Evolutionary conservation across 768 basidiomycete species (phyloP).

Genomic region (Boletellus sp.): DNA sequence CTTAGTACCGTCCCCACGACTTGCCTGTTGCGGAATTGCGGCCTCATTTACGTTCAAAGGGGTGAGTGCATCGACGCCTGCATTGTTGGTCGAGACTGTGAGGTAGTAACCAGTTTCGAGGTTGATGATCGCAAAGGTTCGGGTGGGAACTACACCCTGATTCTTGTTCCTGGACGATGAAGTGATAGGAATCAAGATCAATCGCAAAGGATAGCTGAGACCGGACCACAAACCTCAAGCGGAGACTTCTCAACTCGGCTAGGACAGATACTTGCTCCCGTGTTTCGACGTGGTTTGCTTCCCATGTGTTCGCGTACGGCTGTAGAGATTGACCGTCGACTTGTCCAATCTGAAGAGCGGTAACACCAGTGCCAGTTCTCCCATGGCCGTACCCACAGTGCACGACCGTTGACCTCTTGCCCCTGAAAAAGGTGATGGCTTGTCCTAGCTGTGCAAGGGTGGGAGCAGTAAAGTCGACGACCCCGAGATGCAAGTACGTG

Average conservation of each 20-base stretch:
- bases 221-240: constrained; percentile 3
- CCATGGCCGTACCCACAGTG: background rate
- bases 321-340: background rate
- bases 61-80: background rate
- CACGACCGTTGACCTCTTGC: background rate
- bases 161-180: too few species aligned
- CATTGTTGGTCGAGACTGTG: constrained; percentile 1
- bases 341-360: background rate
- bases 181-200: too few species aligned
- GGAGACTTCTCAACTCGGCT: constrained; percentile 1
- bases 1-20: background rate
- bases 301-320: constrained; percentile 4
- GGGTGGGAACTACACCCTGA: too few species aligned
- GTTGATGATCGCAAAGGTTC: constrained; percentile 5
- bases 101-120: constrained; percentile 9
- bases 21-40: background rate
- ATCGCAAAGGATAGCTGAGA: too few species aligned
- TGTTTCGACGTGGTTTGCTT: constrained; percentile 8
- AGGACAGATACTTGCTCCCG: constrained; percentile 7
- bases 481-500: background rate
- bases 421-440: background rate
- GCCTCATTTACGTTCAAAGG: constrained; percentile 2
- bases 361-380: background rate
- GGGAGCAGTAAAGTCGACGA: background rate
- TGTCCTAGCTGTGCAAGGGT: background rate